Percentiles rank a stretch among this genome's conserved stretches.
Evolutionary conservation across 352 stramenopile species (phyloP).

Genomic region (Phytophthora cactorum): DNA sequence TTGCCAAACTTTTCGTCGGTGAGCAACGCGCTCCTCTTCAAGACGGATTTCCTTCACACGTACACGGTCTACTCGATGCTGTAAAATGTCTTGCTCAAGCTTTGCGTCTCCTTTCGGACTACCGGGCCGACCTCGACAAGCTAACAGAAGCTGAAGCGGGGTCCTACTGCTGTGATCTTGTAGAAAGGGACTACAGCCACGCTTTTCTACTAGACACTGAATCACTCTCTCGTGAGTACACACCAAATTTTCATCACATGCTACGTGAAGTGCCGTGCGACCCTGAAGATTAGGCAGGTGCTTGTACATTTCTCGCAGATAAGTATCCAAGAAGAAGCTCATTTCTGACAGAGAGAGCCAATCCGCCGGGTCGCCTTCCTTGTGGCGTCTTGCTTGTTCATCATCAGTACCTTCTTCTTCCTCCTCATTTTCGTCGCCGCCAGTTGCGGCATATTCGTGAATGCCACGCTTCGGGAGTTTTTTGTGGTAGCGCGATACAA

Average conservation of each 20-base stretch:
- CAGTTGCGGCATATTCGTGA: conserved; percentile 13
- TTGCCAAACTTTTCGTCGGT: conserved; percentile 45
- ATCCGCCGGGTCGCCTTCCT: conserved; percentile 47
- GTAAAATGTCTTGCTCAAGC: conserved; percentile 39
- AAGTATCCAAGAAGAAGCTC: conserved; percentile 69
- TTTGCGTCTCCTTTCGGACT: conserved; percentile 54
- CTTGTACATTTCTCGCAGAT: conserved; percentile 67
- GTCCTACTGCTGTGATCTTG: conserved; percentile 50
- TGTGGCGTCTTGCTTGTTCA: conserved; percentile 32
- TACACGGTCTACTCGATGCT: conserved; percentile 39
- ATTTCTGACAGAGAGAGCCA: conserved; percentile 58
- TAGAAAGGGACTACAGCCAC: conserved; percentile 63
- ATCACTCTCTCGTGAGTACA: conserved; percentile 80
- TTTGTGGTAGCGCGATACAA: conserved; percentile 52
- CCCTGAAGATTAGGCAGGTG: conserved; percentile 71
- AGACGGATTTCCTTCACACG: conserved; percentile 33
- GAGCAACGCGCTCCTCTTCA: conserved; percentile 43
- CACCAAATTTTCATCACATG: conserved; percentile 84
- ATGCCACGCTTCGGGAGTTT: conserved; percentile 30
- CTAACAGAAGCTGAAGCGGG: conserved; percentile 55
- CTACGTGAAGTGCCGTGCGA: conserved; percentile 68
- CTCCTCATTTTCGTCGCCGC: conserved; percentile 22
- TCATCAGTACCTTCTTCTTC: conserved; percentile 36
- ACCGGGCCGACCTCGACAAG: conserved; percentile 59
- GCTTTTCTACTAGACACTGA: conserved; percentile 51